Base-by-base conservation (phyloP, 192 early-diverging fungal species). In the Coemansia sp. region DNA sequence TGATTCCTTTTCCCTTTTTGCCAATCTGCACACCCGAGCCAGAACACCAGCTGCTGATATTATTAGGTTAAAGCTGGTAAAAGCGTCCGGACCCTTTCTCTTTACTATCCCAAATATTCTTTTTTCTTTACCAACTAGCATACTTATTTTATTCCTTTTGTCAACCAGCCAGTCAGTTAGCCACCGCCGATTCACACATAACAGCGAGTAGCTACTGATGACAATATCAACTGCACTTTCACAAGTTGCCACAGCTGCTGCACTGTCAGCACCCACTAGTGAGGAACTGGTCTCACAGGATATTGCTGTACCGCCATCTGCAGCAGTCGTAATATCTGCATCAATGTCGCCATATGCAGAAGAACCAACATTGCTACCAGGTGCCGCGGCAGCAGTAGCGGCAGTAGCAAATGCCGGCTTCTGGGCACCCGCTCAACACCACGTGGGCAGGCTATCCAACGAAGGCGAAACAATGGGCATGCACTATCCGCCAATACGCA, bases 401-500 rank as follows among this genome's bases (percentile, higher is more conserved):
- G 42, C 44, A 46, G 46, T 24, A 48, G 24, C 46, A 8, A 19
- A 48, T 19, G 21, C 46, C 14, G 46, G 21, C 1, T 48, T 48
- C 22, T 24, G n/a, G 21, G 46, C 46, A 8, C 46, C 46, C 9
- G 15, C 37, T 4, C 45, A 13, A 10, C 47, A 59, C 57, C 44
- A 59, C 21, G 57, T 47, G 19, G 15, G 44, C 3, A 27, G 45
- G 13, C 34, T 59, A 15, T 43, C 57, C 1, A 37, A 8, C 22
- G 54, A 48, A 17, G 39, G 44, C 13, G 30, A 48, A 9, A 30
- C 27, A 30, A 22, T 48, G 10, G 46, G 46, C 38, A 59, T 49
- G 57, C 52, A 40, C 12, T 59, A 59, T 59, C 61, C 18, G 61
- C 44, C 38, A 13, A 54, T 58, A 17, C 58, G 66, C 37, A 61